A percentile compares a stretch with the other conserved stretches of the same genome.
These are phyloP conservation scores for Debaryomyces udenii DNA, from an alignment of 1,139 yeast species.

Conservation along the genomic window DNA sequence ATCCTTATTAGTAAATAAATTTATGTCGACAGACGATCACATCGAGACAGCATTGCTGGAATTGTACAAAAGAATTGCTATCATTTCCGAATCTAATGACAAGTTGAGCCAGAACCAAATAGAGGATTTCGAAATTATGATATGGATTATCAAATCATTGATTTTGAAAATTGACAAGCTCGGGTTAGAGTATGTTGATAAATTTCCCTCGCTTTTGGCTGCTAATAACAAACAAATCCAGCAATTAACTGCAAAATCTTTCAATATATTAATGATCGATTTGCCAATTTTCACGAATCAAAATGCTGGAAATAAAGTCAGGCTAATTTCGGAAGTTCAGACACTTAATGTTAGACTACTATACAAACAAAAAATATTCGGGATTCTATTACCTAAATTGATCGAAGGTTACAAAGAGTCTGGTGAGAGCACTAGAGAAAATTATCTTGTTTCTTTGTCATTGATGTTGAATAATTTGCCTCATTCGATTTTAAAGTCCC, in stretches of 20 bases:
- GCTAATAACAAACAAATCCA: conserved; percentile 32
- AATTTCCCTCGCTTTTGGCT: conserved; percentile 45
- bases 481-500: conserved; percentile 59
- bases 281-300: conserved; percentile 57
- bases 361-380: conserved; percentile 79
- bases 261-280: conserved; percentile 69
- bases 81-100: conserved; percentile 1
- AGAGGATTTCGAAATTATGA: conserved; percentile 52
- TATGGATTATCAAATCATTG: conserved; percentile 77
- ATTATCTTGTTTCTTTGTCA: conserved; percentile 67
- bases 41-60: conserved; percentile 5
- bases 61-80: conserved; percentile 7
- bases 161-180: conserved; percentile 56
- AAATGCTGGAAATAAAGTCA: conserved; percentile 23
- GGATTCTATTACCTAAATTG: conserved; percentile 53
- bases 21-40: conserved; percentile 16
- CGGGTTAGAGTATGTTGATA: conserved; percentile 44
- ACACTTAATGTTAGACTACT: conserved; percentile 64
- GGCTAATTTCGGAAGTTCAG: conserved; percentile 50
- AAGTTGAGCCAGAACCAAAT: conserved; percentile 11
- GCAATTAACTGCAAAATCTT: conserved; percentile 50
- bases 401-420: conserved; percentile 34
- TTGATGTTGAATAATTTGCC: conserved; percentile 68
- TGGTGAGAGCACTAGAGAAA: conserved; percentile 25
- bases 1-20: conserved; percentile 60